A percentile compares a stretch with the other conserved stretches of the same genome.
These are phyloP conservation scores for Thalassiosira profunda DNA, from an alignment of 108 stramenopile genomes.

Conservation along the genomic window DNA sequence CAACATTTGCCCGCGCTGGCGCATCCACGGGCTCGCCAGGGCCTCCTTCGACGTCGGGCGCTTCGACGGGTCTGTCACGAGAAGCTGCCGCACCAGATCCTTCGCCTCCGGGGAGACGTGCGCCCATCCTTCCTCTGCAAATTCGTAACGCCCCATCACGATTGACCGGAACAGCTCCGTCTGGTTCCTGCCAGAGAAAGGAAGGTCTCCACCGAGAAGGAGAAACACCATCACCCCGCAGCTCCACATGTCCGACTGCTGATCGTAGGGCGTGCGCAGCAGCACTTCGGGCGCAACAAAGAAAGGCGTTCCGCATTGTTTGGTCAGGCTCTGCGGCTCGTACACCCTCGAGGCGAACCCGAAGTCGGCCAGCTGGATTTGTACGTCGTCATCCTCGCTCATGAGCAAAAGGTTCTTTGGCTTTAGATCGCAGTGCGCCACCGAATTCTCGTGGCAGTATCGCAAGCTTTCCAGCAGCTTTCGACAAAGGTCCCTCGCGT, in stretches of 20 bases:
- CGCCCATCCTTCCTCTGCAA: conserved; percentile 70
- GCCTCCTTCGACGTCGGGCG: conserved; percentile 81
- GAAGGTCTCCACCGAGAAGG: conserved; percentile 90
- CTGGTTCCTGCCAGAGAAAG: conserved; percentile 81
- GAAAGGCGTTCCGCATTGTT: conserved; percentile 94
- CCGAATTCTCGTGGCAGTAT: conserved; percentile 75
- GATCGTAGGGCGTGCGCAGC: conserved; percentile 73
- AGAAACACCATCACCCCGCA: conserved; percentile 95
- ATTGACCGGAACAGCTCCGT: conserved; percentile 81
- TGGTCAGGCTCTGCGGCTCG: conserved; percentile 69
- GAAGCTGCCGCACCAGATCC: conserved; percentile 75
- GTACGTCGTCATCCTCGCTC: conserved; percentile 74
- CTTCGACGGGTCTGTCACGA: conserved; percentile 79
- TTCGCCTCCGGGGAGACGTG: conserved; percentile 86
- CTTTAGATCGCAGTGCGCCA: conserved; percentile 93
- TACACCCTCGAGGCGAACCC: conserved; percentile 91
- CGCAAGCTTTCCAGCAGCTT: conserved; percentile 81
- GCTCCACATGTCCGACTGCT: conserved; percentile 97
- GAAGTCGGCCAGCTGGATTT: conserved; percentile 93
- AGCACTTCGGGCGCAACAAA: conserved; percentile 98
- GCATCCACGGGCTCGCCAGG: conserved; percentile 84
- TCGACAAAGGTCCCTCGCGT: conserved; percentile 81
- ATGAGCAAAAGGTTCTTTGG: conserved; percentile 90
- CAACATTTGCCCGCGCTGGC: conserved; percentile 50
- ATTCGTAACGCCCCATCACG: conserved; percentile 73